Evolutionary conservation across 768 basidiomycete species (phyloP), one percentile per base, ranked within the genome.

Genomic region (Leccinum pellstonianum): DNA sequence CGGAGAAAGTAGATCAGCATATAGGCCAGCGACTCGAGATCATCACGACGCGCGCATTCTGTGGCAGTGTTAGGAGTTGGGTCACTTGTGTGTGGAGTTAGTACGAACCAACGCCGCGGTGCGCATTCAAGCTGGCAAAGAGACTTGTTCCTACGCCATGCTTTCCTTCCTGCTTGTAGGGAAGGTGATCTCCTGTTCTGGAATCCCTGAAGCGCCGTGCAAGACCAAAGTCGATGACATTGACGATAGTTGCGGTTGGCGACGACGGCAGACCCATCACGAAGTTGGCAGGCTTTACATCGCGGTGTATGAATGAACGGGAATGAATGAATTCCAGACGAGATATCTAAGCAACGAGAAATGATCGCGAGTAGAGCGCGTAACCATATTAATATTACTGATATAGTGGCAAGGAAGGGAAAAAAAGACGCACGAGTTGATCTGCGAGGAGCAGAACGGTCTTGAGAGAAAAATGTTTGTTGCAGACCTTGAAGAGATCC

Each of bases 281-380:
- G 72, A 99, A 99, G 77, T 99, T 98, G 68, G 96, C 96, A 38
- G 96, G 96, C 74, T 98, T 99, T 75, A 99, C 90, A 72, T 98
- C 96, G 64, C 96, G 91, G 74, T 98, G 96, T 46, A 97, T 86
- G 66, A 96, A 90, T 68, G 93, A 91, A 69, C 93, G 89, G 1
- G 91, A 92, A 76, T 99, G 96, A 65, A 98, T 94, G 74, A 94
- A 98, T 74, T 97, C 93, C 69, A 98, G 88, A 52, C 96, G 93
- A 8, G 93, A 93, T 73, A 97, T 87, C 94, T 95, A 67, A 54
- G 62, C 58, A 63, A 68, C 31, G 58, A 14, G 53, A 65, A 57
- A 67, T 59, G 59, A 69, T 38, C 59, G 64, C 37, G 58, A 64
- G 56, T 67, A 65, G 59, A 55, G 63, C 62, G 49, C 23, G 54